phyloP scores from a whole-genome alignment of 139 green algal genomes.

The Choricystis sp. region DNA sequence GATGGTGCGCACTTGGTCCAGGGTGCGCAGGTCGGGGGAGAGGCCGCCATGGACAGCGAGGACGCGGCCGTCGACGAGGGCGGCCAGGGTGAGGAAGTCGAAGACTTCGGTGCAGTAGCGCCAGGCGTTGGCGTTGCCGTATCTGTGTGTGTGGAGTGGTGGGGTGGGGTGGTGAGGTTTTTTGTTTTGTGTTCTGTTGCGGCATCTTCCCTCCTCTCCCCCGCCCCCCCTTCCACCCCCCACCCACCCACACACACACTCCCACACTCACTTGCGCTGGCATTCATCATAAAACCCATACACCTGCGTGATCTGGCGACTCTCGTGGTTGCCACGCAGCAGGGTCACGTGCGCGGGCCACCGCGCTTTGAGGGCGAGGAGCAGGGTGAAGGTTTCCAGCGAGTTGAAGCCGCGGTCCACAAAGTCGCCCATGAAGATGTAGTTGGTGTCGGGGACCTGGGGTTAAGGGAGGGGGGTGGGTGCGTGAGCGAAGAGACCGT shows the following conservation, averaged over 20 bases:
- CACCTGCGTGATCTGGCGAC: constrained; percentile 96
- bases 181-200: too few relatives aligned
- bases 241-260: too few relatives aligned
- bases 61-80: constrained; percentile 83
- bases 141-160: too few relatives aligned
- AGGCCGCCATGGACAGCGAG: constrained; percentile 96
- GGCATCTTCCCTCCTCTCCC: too few relatives aligned
- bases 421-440: constrained; percentile 99
- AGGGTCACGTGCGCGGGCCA: constrained; percentile 90
- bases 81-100: constrained; percentile 89
- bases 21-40: constrained; percentile 82
- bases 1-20: constrained; percentile 93
- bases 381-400: constrained; percentile 93
- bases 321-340: constrained; percentile 96
- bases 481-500: too few relatives aligned
- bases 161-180: too few relatives aligned
- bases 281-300: constrained; percentile 99
- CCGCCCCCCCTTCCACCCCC: too few relatives aligned
- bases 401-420: constrained; percentile 98
- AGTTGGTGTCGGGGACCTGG: constrained; percentile 74
- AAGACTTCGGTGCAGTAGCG: constrained; percentile 99
- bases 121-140: constrained; percentile 98
- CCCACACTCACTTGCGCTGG: constrained; percentile 91
- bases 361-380: constrained; percentile 92
- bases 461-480: not conserved